These are phyloP conservation scores for Cryphonectria nitschkei DNA, from an alignment of 2,329 filamentous ascomycete species.

Conservation along the genomic window DNA sequence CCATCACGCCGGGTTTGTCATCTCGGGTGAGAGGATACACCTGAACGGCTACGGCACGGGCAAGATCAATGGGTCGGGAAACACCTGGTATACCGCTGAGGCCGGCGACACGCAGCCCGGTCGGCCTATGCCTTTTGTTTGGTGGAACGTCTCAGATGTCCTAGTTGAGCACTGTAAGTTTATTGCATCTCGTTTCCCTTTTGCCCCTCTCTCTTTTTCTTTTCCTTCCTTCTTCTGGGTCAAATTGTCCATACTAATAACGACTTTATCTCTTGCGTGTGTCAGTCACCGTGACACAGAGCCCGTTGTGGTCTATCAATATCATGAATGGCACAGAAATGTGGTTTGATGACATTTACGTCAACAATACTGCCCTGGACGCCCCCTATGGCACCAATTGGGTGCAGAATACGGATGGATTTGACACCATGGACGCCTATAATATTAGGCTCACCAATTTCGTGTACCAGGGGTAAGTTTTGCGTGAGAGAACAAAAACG, in stretches of 20 bases:
- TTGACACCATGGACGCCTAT: conserved; percentile 58
- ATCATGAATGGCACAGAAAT: conserved; percentile 62
- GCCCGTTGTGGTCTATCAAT: conserved; percentile 57
- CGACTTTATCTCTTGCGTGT: background rate
- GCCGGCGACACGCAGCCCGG: conserved; percentile 50
- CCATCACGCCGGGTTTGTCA: conserved; percentile 55
- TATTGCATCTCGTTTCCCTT: too few species aligned
- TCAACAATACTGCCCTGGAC: conserved; percentile 53
- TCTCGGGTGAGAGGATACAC: conserved; percentile 52
- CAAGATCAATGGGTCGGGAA: conserved; percentile 58
- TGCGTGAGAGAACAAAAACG: background rate
- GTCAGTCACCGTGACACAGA: conserved; percentile 50
- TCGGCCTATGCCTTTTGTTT: conserved; percentile 60
- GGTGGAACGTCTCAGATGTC: conserved; percentile 61
- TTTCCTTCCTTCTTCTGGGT: background rate
- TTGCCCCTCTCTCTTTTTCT: too few species aligned
- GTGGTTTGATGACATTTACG: conserved; percentile 52
- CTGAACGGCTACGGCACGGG: conserved; percentile 57
- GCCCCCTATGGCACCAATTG: conserved; percentile 57
- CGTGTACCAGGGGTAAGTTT: conserved; percentile 49
- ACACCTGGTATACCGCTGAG: conserved; percentile 57
- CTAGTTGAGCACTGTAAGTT: conserved; percentile 50
- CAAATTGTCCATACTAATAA: background rate
- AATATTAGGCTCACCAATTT: conserved; percentile 56
- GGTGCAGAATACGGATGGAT: conserved; percentile 62